Percentiles rank a stretch among this genome's conserved stretches.
Evolutionary conservation across 1,284 basidiomycete genomes (phyloP).

Genomic region (Leccinum griseonigrum): DNA sequence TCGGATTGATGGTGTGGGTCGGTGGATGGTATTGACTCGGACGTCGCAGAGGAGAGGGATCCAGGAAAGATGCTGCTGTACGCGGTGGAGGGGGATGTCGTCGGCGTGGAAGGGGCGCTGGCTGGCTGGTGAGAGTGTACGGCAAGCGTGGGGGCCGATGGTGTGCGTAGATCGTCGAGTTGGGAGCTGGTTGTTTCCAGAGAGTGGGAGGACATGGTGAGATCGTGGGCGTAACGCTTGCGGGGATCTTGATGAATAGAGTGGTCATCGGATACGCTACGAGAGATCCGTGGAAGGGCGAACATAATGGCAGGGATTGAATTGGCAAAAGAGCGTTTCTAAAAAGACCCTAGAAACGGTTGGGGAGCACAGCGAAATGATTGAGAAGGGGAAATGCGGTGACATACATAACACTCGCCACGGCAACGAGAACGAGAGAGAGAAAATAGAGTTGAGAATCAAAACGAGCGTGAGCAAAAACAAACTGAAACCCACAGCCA

Average conservation of each 20-base stretch:
- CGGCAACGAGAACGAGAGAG: not conserved
- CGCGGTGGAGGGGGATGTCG: slow-evolving; percentile 27
- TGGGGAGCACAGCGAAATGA: not conserved
- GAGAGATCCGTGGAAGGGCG: not conserved
- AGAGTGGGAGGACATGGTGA: slow-evolving; percentile 20
- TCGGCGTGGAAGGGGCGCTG: slow-evolving; percentile 27
- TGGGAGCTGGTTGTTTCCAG: slow-evolving; percentile 10
- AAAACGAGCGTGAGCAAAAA: too few relatives aligned
- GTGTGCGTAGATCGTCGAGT: slow-evolving; percentile 13
- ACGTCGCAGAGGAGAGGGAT: slow-evolving; percentile 28
- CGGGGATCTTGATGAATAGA: slow-evolving; percentile 7
- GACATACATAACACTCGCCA: slow-evolving; percentile 22
- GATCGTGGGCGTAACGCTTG: slow-evolving; percentile 16
- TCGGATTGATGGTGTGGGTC: slow-evolving; percentile 20
- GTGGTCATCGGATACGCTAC: slow-evolving; percentile 22
- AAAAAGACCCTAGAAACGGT: slow-evolving; percentile 16
- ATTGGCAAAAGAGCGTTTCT: not conserved
- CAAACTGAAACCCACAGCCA: not conserved
- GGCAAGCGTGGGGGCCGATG: not conserved
- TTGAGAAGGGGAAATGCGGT: not conserved
- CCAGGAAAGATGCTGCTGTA: slow-evolving; percentile 19
- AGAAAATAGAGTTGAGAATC: slow-evolving; percentile 19
- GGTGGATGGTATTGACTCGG: slow-evolving; percentile 21
- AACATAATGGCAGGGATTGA: slow-evolving; percentile 18
- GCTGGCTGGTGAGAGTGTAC: slow-evolving; percentile 8